phyloP scores from a whole-genome alignment of 2,329 filamentous ascomycete genomes.

The Trichophyton verrucosum region DNA sequence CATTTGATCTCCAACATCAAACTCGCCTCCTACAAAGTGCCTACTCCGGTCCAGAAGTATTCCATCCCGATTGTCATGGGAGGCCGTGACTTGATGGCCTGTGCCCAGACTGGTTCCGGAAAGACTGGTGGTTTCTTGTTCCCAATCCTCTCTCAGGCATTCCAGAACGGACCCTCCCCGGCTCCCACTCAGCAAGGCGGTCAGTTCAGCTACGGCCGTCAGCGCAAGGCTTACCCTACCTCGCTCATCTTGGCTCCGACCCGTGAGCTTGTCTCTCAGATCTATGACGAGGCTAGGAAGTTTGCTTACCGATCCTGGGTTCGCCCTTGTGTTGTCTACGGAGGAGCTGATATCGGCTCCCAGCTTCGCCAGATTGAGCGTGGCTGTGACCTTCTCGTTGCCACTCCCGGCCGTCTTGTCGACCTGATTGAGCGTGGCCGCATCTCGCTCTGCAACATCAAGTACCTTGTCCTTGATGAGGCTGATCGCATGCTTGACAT shows the following conservation, averaged over 20 bases:
- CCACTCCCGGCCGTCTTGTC: slow-evolving; percentile 91
- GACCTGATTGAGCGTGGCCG: slow-evolving; percentile 97
- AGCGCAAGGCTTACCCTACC: slow-evolving; percentile 95
- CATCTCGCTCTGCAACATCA: slow-evolving; percentile 96
- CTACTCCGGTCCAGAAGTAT: slow-evolving; percentile 97
- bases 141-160: slow-evolving; percentile 96
- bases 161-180: slow-evolving; percentile 70
- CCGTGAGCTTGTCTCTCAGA: slow-evolving; percentile 96
- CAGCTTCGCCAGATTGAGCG: slow-evolving; percentile 97
- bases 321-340: slow-evolving; percentile 93
- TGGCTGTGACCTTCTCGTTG: slow-evolving; percentile 92
- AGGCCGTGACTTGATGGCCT: slow-evolving; percentile 97
- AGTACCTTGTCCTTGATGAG: slow-evolving; percentile 97
- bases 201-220: slow-evolving; percentile 62
- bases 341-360: slow-evolving; percentile 95
- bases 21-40: slow-evolving; percentile 85
- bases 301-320: slow-evolving; percentile 99
- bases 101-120: slow-evolving; percentile 98
- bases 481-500: slow-evolving; percentile 99
- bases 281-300: slow-evolving; percentile 94
- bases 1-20: slow-evolving; percentile 89
- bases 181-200: slow-evolving; percentile 51
- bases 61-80: slow-evolving; percentile 98
- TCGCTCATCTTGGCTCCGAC: slow-evolving; percentile 92
- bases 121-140: slow-evolving; percentile 99